Conservation (phyloP, 1,284 basidiomycete species). For the Rhodotorula glutinis region DNA sequence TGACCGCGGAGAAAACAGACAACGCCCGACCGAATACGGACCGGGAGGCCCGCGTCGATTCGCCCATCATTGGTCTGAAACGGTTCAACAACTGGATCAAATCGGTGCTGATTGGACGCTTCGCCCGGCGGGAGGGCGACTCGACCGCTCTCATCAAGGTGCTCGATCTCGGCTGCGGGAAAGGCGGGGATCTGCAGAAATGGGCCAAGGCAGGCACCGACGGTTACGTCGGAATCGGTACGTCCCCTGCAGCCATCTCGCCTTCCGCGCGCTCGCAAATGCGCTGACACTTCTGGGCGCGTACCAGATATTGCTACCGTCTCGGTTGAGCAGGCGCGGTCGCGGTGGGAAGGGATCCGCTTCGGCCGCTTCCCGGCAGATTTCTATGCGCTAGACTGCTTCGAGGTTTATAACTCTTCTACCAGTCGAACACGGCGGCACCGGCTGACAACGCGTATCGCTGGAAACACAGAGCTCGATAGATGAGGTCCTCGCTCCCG, state of each 20-base stretch:
- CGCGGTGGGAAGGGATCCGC: slow-evolving; percentile 60
- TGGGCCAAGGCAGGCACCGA: slow-evolving; percentile 84
- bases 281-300: too few relatives aligned
- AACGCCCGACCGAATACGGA: slow-evolving; percentile 90
- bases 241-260: background rate
- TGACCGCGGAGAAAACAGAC: slow-evolving; percentile 48
- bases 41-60: slow-evolving; percentile 74
- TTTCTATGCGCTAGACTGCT: slow-evolving; percentile 89
- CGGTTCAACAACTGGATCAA: slow-evolving; percentile 99
- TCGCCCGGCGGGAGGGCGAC: slow-evolving; percentile 53
- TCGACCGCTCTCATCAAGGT: slow-evolving; percentile 61
- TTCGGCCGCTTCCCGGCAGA: slow-evolving; percentile 64
- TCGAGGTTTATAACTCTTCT: too few relatives aligned
- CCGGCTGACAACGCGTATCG: too few relatives aligned
- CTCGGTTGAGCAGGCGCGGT: slow-evolving; percentile 83
- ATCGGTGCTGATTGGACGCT: slow-evolving; percentile 85
- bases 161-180: slow-evolving; percentile 94
- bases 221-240: slow-evolving; percentile 79
- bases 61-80: slow-evolving; percentile 92
- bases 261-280: too few relatives aligned
- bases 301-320: slow-evolving; percentile 80
- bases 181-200: slow-evolving; percentile 94
- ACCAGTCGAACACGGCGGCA: too few relatives aligned
- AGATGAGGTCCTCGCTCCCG: slow-evolving; percentile 61
- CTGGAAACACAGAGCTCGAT: slow-evolving; percentile 49